A percentile compares a stretch with the other conserved stretches of the same genome.
Evolutionary conservation across 2,329 filamentous ascomycete genomes (phyloP).

Genomic region (Colletotrichum sp.): DNA sequence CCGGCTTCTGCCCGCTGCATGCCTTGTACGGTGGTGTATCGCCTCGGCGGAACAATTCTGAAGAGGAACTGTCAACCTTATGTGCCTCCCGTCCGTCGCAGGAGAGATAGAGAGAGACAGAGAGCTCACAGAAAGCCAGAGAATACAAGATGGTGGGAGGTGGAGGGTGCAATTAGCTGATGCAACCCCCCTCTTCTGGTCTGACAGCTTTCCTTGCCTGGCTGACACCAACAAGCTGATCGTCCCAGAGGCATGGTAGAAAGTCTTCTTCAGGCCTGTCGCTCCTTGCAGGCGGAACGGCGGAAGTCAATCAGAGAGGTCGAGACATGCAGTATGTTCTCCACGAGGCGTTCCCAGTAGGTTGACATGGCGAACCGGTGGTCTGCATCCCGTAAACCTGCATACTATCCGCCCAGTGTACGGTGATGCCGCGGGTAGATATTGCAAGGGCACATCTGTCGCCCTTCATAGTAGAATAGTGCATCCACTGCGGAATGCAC

Average conservation of each 20-base stretch:
- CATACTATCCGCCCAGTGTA: not conserved
- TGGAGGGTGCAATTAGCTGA: not conserved
- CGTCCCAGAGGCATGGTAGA: slow-evolving; percentile 13
- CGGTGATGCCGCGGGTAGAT: not conserved
- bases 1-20: not conserved
- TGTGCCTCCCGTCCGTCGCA: not conserved
- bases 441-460: not conserved
- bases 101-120: not conserved
- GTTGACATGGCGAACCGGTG: not conserved
- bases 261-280: not conserved
- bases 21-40: not conserved
- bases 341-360: slow-evolving; percentile 3
- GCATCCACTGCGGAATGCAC: not conserved
- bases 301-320: slow-evolving; percentile 20
- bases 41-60: not conserved
- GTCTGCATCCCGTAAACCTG: not conserved
- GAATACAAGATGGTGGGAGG: not conserved
- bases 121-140: not conserved
- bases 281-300: slow-evolving; percentile 20
- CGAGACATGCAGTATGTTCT: slow-evolving; percentile 8
- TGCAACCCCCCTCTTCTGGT: slow-evolving; percentile 4
- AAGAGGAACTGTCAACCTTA: not conserved
- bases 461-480: not conserved
- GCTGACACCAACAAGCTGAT: not conserved
- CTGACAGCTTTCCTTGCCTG: not conserved